phyloP scores from a whole-genome alignment of 441 rosid species.

The Pelargonium fulgidum region DNA sequence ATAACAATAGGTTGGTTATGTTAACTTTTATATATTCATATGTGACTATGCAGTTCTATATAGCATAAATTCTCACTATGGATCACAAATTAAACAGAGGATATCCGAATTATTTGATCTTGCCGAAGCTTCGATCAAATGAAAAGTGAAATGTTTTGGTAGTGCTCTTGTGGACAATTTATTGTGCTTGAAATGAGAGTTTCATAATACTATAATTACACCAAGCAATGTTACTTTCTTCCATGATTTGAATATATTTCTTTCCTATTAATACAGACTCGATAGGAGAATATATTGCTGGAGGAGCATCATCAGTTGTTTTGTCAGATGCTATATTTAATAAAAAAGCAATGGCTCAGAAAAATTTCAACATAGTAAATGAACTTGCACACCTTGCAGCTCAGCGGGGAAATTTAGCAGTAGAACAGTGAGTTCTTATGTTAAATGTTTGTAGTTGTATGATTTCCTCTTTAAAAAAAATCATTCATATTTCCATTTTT shows the following conservation, averaged over 20 bases:
- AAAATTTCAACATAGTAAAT: constrained; percentile 28
- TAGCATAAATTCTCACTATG: not conserved
- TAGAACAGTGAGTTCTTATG: constrained; percentile 23
- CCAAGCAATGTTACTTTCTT: not conserved
- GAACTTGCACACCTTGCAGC: constrained; percentile 36
- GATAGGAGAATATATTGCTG: constrained; percentile 33
- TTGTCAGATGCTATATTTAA: constrained; percentile 47
- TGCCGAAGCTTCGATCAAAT: not conserved
- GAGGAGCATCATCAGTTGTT: constrained; percentile 48
- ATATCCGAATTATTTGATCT: not conserved
- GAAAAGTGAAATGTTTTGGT: not conserved
- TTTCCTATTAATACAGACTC: constrained; percentile 31
- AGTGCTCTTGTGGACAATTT: not conserved
- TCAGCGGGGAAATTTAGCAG: constrained; percentile 33
- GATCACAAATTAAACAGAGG: not conserved
- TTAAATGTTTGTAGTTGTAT: not conserved
- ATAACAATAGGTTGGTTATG: constrained; percentile 39
- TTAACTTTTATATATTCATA: not conserved
- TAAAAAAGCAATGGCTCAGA: constrained; percentile 34
- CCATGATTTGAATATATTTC: constrained; percentile 1
- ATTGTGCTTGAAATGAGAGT: not conserved
- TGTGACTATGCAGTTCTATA: not conserved
- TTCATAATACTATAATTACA: not conserved
- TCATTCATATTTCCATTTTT: not conserved
- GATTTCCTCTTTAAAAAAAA: not conserved